Evolutionary conservation across 495 filamentous ascomycete genomes (phyloP).

Genomic region (Neurospora terricola): DNA sequence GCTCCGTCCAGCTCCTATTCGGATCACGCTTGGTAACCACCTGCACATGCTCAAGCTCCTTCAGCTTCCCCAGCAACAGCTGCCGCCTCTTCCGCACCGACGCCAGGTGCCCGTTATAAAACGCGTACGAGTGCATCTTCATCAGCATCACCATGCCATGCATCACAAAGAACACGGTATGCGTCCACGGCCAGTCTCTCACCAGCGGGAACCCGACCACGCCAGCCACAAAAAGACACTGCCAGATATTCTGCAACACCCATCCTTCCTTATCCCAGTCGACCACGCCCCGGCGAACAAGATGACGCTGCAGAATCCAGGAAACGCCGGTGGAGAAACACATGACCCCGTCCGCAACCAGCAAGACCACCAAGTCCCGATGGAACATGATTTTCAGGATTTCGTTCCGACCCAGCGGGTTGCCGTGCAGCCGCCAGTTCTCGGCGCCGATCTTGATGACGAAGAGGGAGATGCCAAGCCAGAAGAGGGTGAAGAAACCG

Average conservation of each 20-base stretch:
- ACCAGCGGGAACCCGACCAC: conserved; percentile 51
- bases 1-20: conserved; percentile 27
- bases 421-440: conserved; percentile 54
- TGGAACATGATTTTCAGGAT: conserved; percentile 57
- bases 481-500: conserved; percentile 71
- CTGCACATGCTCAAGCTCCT: conserved; percentile 23
- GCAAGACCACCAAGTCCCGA: conserved; percentile 53
- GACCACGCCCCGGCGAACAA: conserved; percentile 41
- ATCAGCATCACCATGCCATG: conserved; percentile 64
- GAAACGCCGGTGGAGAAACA: conserved; percentile 49
- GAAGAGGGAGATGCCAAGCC: conserved; percentile 53
- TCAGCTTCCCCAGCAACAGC: conserved; percentile 22
- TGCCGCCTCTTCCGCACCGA: conserved; percentile 41
- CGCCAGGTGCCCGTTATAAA: conserved; percentile 67
- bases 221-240: conserved; percentile 47
- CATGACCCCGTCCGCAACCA: conserved; percentile 57
- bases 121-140: conserved; percentile 70
- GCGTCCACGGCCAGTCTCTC: conserved; percentile 70
- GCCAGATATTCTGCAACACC: conserved; percentile 61
- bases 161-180: conserved; percentile 57
- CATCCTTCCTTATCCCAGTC: conserved; percentile 57
- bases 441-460: conserved; percentile 52
- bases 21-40: conserved; percentile 8
- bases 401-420: conserved; percentile 54
- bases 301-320: conserved; percentile 46